Percentiles rank a stretch among this genome's conserved stretches.
phyloP scores from a whole-genome alignment of 768 basidiomycete genomes.

The Lentinula aciculospora region DNA sequence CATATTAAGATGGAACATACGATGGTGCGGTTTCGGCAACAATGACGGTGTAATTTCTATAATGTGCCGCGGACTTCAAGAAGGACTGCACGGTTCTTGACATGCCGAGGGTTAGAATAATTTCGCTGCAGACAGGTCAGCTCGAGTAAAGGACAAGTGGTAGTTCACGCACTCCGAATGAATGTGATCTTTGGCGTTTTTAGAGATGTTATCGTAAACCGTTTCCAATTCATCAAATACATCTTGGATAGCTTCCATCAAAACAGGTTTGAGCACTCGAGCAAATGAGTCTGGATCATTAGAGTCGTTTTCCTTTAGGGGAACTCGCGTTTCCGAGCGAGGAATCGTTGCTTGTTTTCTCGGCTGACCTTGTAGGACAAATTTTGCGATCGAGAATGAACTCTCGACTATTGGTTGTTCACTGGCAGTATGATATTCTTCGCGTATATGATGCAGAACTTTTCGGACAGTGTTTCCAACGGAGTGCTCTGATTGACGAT shows the following conservation, averaged over 20 bases:
- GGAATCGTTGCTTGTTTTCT: conserved; percentile 33
- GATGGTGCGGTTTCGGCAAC: conserved; percentile 94
- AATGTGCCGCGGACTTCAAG: conserved; percentile 83
- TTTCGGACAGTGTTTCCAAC: conserved; percentile 94
- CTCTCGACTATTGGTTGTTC: conserved; percentile 30
- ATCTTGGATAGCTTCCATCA: conserved; percentile 97
- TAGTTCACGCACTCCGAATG: conserved; percentile 83
- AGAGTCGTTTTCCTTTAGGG: conserved; percentile 62
- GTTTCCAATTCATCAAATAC: conserved; percentile 94
- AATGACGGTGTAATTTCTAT: conserved; percentile 92
- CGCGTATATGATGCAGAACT: conserved; percentile 88
- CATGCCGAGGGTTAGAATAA: conserved; percentile 90
- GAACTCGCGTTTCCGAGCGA: conserved; percentile 48
- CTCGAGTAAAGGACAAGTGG: neutral
- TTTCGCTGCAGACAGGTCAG: conserved; percentile 55
- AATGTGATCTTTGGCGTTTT: conserved; percentile 92
- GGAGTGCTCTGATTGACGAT: conserved; percentile 65
- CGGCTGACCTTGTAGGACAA: conserved; percentile 77
- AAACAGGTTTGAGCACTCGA: conserved; percentile 76
- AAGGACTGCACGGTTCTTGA: conserved; percentile 93
- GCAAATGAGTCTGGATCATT: conserved; percentile 80
- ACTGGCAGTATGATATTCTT: conserved; percentile 87
- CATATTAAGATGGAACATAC: conserved; percentile 37
- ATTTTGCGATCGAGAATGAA: conserved; percentile 73
- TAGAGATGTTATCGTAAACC: conserved; percentile 91